A percentile compares a stretch with the other conserved stretches of the same genome.
Conservation (phyloP, 2,329 filamentous ascomycete species). For the Aspergillus sp. region DNA sequence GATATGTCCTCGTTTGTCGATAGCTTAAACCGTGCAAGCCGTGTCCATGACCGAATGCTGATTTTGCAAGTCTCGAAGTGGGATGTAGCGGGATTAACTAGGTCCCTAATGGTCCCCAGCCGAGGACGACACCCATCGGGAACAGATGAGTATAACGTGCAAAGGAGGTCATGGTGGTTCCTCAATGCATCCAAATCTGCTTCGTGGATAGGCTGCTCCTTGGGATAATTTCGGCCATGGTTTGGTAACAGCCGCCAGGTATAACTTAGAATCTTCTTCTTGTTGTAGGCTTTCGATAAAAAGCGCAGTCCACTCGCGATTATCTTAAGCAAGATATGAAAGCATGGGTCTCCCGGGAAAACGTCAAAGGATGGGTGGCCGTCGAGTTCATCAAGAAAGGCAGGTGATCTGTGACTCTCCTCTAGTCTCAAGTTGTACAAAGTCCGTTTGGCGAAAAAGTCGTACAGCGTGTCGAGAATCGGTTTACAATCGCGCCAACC, state of each 20-base stretch:
- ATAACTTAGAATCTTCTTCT: conserved; percentile 57
- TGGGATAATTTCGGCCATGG: conserved; percentile 60
- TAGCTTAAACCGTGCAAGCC: conserved; percentile 57
- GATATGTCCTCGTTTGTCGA: conserved; percentile 51
- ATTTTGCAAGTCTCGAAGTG: conserved; percentile 61
- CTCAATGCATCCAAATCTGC: conserved; percentile 58
- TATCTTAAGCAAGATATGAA: conserved; percentile 61
- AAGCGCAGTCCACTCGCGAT: conserved; percentile 51
- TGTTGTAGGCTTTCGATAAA: conserved; percentile 47
- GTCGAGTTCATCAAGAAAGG: conserved; percentile 54
- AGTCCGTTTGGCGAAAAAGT: conserved; percentile 58
- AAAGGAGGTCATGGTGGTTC: conserved; percentile 63
- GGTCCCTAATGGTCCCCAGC: conserved; percentile 51
- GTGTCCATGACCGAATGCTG: conserved; percentile 59
- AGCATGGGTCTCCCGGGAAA: conserved; percentile 52
- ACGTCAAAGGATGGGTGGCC: conserved; percentile 45
- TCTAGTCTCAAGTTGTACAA: conserved; percentile 56
- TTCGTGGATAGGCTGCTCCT: conserved; percentile 54
- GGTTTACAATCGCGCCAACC: conserved; percentile 58
- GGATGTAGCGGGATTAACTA: conserved; percentile 58
- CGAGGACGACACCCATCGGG: conserved; percentile 55
- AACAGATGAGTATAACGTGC: conserved; percentile 59
- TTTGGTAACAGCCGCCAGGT: conserved; percentile 61
- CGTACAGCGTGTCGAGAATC: conserved; percentile 55
- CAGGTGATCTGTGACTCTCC: conserved; percentile 51